Base-by-base conservation (phyloP, 805 yeast genomes). In the Torulaspora microellipsoides region DNA sequence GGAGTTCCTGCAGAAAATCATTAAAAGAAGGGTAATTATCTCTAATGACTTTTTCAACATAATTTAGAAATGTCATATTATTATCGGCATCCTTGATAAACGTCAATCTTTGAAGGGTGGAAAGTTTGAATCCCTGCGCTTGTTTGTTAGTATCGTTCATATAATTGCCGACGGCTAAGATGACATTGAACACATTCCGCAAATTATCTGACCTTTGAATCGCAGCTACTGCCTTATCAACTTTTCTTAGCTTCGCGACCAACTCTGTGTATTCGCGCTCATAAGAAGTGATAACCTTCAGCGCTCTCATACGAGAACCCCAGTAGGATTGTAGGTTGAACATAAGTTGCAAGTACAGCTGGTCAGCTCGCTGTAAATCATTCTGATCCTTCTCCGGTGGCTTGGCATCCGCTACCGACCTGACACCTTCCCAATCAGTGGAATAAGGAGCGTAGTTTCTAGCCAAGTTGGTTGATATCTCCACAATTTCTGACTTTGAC, bases 71-170 rank as follows among this genome's bases (percentile, higher is more conserved):
- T 1, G 95, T 86, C 81, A 85, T 81, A 5, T 88, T 77, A 60
- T 91, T 90, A 46, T 81, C 77, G 23, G 84, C 88, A 65, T 91
- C 96, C 60, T 93, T 93, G 67, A 95, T 82, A 53, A 95, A 89
- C 27, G 84, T 86, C 46, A 93, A 73, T 53, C 98, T 71, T 58
- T 89, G 96, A 41, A 93, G 72, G n/a, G 96, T 86, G 35, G 86
- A 83, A 47, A 93, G 70, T 56, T 85, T 84, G 73, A 95, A 95
- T 3, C 99, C 99, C 52, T 78, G 76, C 1, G 97, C 98, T 62
- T 89, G 95, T 55, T 89, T 90, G 2, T 87, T 73, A n/a, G 80
- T 71, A 56, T 89, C 96, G 62, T 95, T 93, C 99, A 93, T 93
- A 62, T 82, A 91, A 63, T 93, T 93, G 46, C 99, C 99, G 39